Base-by-base conservation (phyloP, 78 protist genomes). In the Dictyostelium firmibasis region DNA sequence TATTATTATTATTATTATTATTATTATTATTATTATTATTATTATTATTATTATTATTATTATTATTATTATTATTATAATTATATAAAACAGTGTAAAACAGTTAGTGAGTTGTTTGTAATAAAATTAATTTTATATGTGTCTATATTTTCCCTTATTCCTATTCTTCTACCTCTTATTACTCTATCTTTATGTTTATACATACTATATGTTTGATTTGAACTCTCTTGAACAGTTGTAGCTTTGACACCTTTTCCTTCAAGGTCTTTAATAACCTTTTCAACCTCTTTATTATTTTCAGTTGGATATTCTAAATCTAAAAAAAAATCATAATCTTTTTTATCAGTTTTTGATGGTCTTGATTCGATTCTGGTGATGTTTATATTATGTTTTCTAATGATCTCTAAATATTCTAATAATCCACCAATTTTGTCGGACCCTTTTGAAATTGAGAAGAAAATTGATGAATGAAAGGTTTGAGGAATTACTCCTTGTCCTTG, bases 301-400 rank as follows among this genome's bases (percentile, higher is more conserved):
- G 44, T 44, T 44, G 36, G 75, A 23, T 76, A 86, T 29, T 94
- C 83, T 38, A 95, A 29, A 29, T 95, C 97, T 75, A 95, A 78
- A 38, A 83, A 84, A 62, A 95, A 85, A 74, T 95, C 97, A 35
- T 89, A 95, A 62, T 85, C 91, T 27, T 13, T n/a, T 29, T 57
- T 67, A 31, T 83, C 91, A 14, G 72, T 43, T 76, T 60, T 81
- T 76, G 94, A 89, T 69, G 97, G 97, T 57, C 95, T 57, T 0
- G 97, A 95, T n/a, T 93, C 95, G 43, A 95, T 95, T 62, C 96
- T 33, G 0, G 82, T 74, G 23, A 95, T 47, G 57, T 91, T 92
- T 47, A 95, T 29, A 27, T 47, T 78, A 57, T 85, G 69, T 18
- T 85, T 53, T 31, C 62, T 70, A 44, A 95, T 81, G 31, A 83